A percentile compares a stretch with the other conserved stretches of the same genome.
Evolutionary conservation across 202 grass and related monocot species (phyloP).

Genomic region (Cymbopogon flexuosus): DNA sequence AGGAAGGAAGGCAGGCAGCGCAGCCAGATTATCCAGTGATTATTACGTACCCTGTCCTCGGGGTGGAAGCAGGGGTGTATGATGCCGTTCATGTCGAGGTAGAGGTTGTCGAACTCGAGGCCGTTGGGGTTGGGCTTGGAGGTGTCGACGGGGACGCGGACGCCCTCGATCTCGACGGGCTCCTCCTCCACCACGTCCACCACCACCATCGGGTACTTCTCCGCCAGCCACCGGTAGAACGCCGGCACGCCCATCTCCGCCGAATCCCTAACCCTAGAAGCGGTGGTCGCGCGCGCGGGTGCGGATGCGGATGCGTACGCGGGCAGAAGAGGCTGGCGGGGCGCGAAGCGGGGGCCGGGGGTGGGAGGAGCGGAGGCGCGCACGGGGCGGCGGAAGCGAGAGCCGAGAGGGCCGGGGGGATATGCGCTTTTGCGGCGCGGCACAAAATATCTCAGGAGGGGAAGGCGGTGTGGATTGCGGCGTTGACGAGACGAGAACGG

Average conservation of each 20-base stretch:
- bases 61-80: conserved; percentile 99
- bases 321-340: background rate
- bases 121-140: conserved; percentile 86
- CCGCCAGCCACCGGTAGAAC: conserved; percentile 96
- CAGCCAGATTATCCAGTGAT: background rate
- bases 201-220: conserved; percentile 98
- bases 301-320: background rate
- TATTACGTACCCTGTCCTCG: conserved; percentile 69
- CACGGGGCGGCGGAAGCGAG: background rate
- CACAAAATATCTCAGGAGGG: background rate
- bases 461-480: background rate
- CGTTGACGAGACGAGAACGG: background rate
- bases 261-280: conserved; percentile 40
- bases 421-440: conserved; percentile 19
- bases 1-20: background rate
- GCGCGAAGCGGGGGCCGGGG: background rate
- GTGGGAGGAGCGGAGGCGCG: background rate
- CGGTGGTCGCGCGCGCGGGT: background rate
- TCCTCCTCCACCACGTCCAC: conserved; percentile 94
- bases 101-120: conserved; percentile 95
- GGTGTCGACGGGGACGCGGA: conserved; percentile 69
- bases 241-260: conserved; percentile 78
- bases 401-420: background rate
- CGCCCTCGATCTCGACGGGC: conserved; percentile 74
- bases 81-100: conserved; percentile 99